These are phyloP conservation scores for Leishmania amazonensis DNA, from an alignment of 208 protist genomes.

Conservation along the genomic window DNA sequence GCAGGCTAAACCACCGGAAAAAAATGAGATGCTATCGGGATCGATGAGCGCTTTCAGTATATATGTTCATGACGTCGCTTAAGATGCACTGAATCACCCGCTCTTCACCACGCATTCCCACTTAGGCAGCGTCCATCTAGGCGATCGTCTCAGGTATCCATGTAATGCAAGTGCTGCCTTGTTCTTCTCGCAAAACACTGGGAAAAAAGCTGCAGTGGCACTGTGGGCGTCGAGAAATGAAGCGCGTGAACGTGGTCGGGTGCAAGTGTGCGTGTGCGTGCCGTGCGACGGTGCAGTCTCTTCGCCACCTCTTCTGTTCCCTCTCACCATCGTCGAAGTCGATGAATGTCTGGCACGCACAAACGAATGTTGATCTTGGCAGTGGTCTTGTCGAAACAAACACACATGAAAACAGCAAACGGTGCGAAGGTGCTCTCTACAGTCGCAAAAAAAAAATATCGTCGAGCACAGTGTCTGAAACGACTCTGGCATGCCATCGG, in stretches of 20 bases:
- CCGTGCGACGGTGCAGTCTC: background rate
- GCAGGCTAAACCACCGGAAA: conserved; percentile 1
- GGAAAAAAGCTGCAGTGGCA: background rate
- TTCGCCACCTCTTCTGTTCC: background rate
- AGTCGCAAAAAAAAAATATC: background rate
- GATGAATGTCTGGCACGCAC: background rate
- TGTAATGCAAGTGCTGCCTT: background rate
- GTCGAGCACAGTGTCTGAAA: background rate
- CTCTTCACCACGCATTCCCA: background rate
- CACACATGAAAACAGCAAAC: background rate
- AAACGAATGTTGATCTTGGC: background rate
- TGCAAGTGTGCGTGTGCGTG: background rate
- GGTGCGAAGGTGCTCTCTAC: background rate
- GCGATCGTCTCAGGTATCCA: background rate
- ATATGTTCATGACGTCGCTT: background rate
- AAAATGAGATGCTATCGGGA: background rate
- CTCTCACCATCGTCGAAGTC: too few species aligned
- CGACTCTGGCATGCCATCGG: background rate
- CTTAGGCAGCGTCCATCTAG: background rate
- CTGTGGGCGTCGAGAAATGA: background rate
- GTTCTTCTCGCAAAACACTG: background rate
- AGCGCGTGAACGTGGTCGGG: background rate
- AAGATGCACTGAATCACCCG: background rate
- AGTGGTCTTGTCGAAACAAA: background rate
- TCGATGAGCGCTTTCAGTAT: background rate